These are phyloP conservation scores for Aureoboletus auriporus DNA, from an alignment of 768 basidiomycete species.

Conservation along the genomic window DNA sequence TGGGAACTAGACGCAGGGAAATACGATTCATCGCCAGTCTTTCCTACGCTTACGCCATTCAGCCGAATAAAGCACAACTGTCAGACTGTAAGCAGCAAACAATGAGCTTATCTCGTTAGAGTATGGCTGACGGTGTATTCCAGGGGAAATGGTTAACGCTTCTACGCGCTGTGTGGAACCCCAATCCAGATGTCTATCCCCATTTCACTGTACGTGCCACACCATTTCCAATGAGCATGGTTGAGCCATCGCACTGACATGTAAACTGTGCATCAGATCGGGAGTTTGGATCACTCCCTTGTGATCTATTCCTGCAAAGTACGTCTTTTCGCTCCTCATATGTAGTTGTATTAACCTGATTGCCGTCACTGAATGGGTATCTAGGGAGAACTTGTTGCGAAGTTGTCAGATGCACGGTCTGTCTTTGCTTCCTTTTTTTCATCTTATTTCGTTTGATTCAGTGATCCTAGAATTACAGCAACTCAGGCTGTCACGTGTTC, in stretches of 20 bases:
- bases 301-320: conserved; percentile 75
- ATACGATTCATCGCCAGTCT: conserved; percentile 44
- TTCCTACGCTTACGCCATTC: conserved; percentile 64
- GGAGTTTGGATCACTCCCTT: conserved; percentile 73
- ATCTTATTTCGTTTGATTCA: too few relatives aligned
- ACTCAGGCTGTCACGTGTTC: conserved; percentile 90
- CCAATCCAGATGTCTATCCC: conserved; percentile 75
- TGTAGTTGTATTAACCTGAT: neutral
- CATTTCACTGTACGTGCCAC: conserved; percentile 66
- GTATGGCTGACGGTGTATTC: neutral
- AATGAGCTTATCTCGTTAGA: neutral
- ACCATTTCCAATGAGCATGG: neutral
- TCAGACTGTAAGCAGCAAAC: conserved; percentile 57
- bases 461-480: conserved; percentile 58
- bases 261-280: conserved; percentile 44
- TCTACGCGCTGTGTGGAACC: conserved; percentile 72
- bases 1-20: conserved; percentile 65
- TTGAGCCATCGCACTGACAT: neutral
- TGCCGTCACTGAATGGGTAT: neutral
- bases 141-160: conserved; percentile 83
- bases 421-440: conserved; percentile 11
- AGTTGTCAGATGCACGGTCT: conserved; percentile 57
- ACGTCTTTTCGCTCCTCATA: conserved; percentile 1
- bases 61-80: conserved; percentile 65
- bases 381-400: conserved; percentile 68